Base-by-base conservation (phyloP, 805 yeast species). In the Nakazawaea anatomiae region DNA sequence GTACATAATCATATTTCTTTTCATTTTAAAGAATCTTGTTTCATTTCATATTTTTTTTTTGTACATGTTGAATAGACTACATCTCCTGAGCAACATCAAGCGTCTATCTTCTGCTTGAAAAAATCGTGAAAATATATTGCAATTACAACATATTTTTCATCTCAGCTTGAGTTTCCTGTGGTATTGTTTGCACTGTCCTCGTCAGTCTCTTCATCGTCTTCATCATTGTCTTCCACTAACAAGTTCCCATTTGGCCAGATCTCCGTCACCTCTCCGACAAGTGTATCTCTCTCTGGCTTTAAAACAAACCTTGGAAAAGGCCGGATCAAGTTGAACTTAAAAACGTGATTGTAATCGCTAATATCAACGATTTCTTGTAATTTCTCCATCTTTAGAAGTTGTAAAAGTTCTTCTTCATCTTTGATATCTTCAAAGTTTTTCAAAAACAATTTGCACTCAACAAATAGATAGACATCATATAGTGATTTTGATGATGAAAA, bases 381-480 rank as follows among this genome's bases (percentile, higher is more conserved):
- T 30, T 53, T 55, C 12, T 39, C 58, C 58, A 4, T 39, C 9
- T 44, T 60, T 61, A 11, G 52, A 4, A 5, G 31, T 30, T 1
- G 48, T 51, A 29, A 43, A 41, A 39, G 34, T 32, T 41, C 44
- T 28, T 41, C 30, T n/a, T 44, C 42, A 18, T 39, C 48, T 29
- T 42, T n/a, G 30, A 43, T 28, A 11, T 35, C 39, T 7, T 44
- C 29, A 6, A 52, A 29, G 5, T 14, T 39, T 30, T 53, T 46
- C 30, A 61, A 44, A 53, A 62, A 61, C 25, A 75, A 47, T 47
- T 70, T 66, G 9, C 76, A 57, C 51, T 77, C 81, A 39, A 81
- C 74, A 56, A 68, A 78, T 46, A 76, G 58, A 58, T 81, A 81
- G 2, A 83, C 58, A 42, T 81, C 82, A 40, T 60, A 62, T 28